A percentile compares a stretch with the other conserved stretches of the same genome.
phyloP scores from a whole-genome alignment of 176 grass and related monocot genomes.

The Stipa capillata region DNA sequence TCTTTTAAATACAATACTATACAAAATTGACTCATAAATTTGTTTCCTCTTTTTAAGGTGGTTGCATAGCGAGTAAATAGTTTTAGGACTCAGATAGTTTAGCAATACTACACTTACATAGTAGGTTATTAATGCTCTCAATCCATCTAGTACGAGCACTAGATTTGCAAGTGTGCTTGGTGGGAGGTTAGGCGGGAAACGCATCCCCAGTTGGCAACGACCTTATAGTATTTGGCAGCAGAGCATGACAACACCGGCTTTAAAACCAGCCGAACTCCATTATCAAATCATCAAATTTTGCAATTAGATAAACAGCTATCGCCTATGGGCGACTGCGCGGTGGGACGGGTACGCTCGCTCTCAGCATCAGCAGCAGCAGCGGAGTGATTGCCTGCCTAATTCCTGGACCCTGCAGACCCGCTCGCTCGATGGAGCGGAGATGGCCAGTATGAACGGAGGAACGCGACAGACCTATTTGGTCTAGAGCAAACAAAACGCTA shows the following conservation, averaged over 20 bases:
- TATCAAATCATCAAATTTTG: too few relatives aligned
- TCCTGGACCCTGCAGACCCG: not conserved
- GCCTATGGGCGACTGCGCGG: too few relatives aligned
- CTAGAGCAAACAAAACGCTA: not conserved
- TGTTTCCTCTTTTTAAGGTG: too few relatives aligned
- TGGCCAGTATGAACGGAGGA: not conserved
- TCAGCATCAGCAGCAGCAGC: not conserved
- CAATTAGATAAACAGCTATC: not conserved
- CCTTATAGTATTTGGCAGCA: too few relatives aligned
- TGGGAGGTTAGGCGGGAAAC: conserved; percentile 13
- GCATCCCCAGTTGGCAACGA: conserved; percentile 5
- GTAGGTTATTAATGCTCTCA: too few relatives aligned
- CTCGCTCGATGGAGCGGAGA: not conserved
- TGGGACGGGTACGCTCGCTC: not conserved
- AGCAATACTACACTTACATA: too few relatives aligned
- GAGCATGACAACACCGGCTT: not conserved
- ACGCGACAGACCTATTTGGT: too few relatives aligned
- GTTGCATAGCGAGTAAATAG: too few relatives aligned
- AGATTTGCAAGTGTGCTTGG: not conserved
- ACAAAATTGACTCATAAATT: too few relatives aligned
- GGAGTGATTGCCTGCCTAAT: conserved; percentile 29
- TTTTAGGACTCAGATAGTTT: too few relatives aligned
- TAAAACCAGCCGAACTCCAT: not conserved
- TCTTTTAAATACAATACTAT: too few relatives aligned
- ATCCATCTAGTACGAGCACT: not conserved